Base-by-base conservation (phyloP, 257 asterid species). In the Eucommia ulmoides region DNA sequence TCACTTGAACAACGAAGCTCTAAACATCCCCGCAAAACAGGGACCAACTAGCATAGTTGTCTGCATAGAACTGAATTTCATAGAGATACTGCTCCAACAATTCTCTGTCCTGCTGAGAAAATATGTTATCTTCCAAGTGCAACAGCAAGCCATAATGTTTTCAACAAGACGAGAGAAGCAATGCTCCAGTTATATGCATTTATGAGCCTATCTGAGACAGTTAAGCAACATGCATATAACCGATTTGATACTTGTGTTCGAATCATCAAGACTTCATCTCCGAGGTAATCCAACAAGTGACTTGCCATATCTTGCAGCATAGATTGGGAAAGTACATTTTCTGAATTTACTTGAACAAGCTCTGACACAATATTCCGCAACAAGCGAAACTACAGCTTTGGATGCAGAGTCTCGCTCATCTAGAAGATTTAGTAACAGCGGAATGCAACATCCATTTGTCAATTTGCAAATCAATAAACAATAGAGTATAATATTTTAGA, bases 101-200 rank as follows among this genome's bases (percentile, higher is more conserved):
- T 60, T 77, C 94, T 55, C 72, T 88, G 65, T 73, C 64, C 54
- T 75, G 70, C 61, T 60, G 76, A 57, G 79, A 59, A 59, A 79
- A 69, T 58, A 62, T 74, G 74, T 35, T 53, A 75, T 84, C 80
- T 63, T 77, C 95, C 64, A 84, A 54, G 68, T 50, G 82, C 70
- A 76, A 58, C 42, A 88, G 84, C 77, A 73, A 53, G 56, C 95
- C 94, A 23, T 88, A 84, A 72, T 88, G 94, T 67, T 84, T 88
- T 95, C 97, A 88, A 76, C 95, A 88, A 52, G 97, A 84, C 46
- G 88, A 77, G 52, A 88, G 77, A 57, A 88, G 92, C 68, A 81
- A 60, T 10, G 78, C 69, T 58, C 88, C 93, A 38, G 83, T 75
- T 65, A 77, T 80, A 68, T 58, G 58, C 71, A 71, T 56, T 60